Base-by-base conservation (phyloP, 805 yeast species). In the Ogataea paraovalis region DNA sequence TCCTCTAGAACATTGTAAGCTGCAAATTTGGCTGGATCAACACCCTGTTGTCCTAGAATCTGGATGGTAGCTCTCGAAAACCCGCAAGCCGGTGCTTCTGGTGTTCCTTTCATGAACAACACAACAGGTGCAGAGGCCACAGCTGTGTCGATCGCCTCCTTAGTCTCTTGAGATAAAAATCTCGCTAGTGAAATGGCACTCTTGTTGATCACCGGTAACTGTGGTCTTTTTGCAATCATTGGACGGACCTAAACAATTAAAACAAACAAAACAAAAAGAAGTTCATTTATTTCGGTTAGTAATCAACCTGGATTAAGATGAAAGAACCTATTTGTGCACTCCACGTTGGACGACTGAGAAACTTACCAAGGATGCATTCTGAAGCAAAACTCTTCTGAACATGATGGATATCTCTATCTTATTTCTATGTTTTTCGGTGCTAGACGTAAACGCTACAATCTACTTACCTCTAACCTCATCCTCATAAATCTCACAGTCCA, bases 51-150 rank as follows among this genome's bases (percentile, higher is more conserved):
- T 13, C 99, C 98, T 50, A 94, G 76, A 44, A 91, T 78, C 64
- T 88, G 94, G 57, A 94, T 91, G 12, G 98, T 87, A 46, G 96
- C 96, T 63, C 96, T 80, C 12, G 97, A 90, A 62, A 94, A 94
- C 0, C 99, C 99, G 73, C 99, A 94, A 59, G 89, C 95, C 37
- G 99, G 99, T 50, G 86, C 90, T 61, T 92, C 96, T 16, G 99
- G 99, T 2, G 97, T 92, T 16, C 99, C 99, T 70, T 94, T 94
- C 99, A 94, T 94, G 72, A 94, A 94, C 39, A 94, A 74, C 8
- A 94, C 99, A 19, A 94, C 98, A 8, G 96, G 96, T 1, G 98
- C 94, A 7, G 96, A 83, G 4, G 70, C 72, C 22, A 94, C 85
- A 1, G 98, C 98, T 39, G 79, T 75, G 57, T 87, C 89, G 50